phyloP scores from a whole-genome alignment of 1,284 basidiomycete species.

The Butyriboletus appendiculatus region DNA sequence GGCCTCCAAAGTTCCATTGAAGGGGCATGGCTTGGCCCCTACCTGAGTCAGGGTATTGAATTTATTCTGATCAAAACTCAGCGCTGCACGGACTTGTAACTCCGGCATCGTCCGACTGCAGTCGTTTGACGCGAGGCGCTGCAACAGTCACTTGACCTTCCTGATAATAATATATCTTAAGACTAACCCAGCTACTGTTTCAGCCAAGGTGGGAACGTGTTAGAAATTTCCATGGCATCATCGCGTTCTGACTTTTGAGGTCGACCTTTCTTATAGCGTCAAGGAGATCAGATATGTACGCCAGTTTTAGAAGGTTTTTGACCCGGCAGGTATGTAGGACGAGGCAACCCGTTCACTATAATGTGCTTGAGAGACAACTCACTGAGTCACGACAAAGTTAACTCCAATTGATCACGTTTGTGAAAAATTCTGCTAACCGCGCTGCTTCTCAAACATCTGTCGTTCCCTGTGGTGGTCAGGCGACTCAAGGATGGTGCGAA shows the following conservation, averaged over 20 bases:
- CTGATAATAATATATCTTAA: background rate
- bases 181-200: no score
- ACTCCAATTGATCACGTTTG: background rate
- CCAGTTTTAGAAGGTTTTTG: background rate
- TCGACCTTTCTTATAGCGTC: background rate
- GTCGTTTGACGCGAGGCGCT: no score
- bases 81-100: no score
- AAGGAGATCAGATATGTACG: background rate
- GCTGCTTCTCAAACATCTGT: background rate
- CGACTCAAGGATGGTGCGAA: background rate
- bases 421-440: background rate
- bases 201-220: background rate
- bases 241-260: background rate
- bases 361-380: background rate
- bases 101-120: no score
- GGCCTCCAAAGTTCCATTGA: no score
- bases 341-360: no score
- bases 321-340: background rate
- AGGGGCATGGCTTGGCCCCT: no score
- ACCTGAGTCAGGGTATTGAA: no score
- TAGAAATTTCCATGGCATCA: background rate
- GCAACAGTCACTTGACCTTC: background rate
- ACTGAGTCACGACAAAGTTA: background rate
- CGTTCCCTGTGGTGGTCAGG: conserved; percentile 12
- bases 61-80: no score